Evolutionary conservation across 1,284 basidiomycete species (phyloP), one percentile per base, ranked within the genome.

Genomic region (Melanopsichium pennsylvanicum): DNA sequence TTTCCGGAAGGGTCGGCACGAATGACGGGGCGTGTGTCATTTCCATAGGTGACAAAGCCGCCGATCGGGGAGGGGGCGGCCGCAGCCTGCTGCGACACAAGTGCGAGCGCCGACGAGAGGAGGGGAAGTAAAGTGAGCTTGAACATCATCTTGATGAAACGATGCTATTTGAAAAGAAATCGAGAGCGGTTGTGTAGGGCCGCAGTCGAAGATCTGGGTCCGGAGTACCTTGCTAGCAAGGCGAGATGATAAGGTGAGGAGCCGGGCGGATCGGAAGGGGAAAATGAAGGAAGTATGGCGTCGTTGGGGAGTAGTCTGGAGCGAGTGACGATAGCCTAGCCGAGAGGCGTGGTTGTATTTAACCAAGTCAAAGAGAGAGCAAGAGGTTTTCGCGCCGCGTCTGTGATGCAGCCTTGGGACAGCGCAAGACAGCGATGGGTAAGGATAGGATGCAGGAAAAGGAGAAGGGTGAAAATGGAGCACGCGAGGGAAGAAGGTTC

Each of bases 1-100:
- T 50, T 35, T 7, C 68, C 68, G 2, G 33, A 39, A 10, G 26
- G 12, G 19, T 61, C 43, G 26, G 62, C 68, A 10, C 58, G 52
- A 23, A 70, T 50, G 19, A 66, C 58, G 25, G 67, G 67, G 3
- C 57, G 44, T 25, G 61, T 57, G 32, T 70, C 62, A 29, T 70
- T 47, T 22, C 59, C 59, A 29, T 40, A 15, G 5, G 57, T 31
- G 1, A 47, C 37, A 43, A 59, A 57, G 32, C 22, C 50, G 7
- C 50, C 55, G 18, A 64, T 25, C 18, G 48, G 45, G 32, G 59
- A 33, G 18, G 64, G 50, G 22, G 54, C 52, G 4, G 58, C 57
- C 12, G 25, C 31, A 18, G 40, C 39, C 11, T 32, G 49, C 26
- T 51, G 45, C 29, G 59, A 38, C 10, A 58, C 32, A 21, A 70